Percentiles rank a stretch among this genome's conserved stretches.
Evolutionary conservation across 345 rosid genomes (phyloP).

Genomic region (Rhodamnia argentea): DNA sequence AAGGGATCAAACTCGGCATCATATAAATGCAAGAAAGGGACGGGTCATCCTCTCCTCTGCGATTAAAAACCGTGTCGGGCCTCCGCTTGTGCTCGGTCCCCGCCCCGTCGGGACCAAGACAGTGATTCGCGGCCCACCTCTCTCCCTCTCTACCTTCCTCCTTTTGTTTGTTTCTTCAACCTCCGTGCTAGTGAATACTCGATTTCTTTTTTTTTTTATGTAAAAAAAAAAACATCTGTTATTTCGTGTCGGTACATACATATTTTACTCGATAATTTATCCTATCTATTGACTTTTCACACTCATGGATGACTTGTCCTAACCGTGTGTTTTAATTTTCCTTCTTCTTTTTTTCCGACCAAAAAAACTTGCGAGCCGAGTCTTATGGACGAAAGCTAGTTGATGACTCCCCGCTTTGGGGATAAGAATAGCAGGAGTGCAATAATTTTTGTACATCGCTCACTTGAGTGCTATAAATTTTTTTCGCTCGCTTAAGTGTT

Average conservation of each 20-base stretch:
- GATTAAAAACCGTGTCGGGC: conserved; percentile 14
- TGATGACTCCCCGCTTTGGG: neutral
- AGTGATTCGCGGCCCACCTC: neutral
- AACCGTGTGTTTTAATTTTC: neutral
- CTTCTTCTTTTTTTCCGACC: rapidly evolving
- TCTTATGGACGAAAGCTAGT: neutral
- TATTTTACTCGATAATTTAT: neutral
- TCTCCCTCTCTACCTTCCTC: neutral
- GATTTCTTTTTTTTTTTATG: neutral
- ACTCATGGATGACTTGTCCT: neutral
- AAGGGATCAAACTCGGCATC: neutral
- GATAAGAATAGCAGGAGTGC: no score
- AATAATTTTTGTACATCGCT: no score
- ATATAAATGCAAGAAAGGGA: conserved; percentile 26
- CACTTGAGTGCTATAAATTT: no score
- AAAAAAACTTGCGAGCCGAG: neutral
- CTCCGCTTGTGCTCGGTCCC: conserved; percentile 18
- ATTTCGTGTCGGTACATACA: neutral
- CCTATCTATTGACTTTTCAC: neutral
- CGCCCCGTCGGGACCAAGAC: conserved; percentile 5
- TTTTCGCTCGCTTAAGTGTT: no score
- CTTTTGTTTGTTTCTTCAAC: neutral
- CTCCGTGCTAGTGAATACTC: neutral
- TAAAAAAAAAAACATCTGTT: neutral
- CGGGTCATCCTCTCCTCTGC: conserved; percentile 13